Conservation (phyloP, 2,329 filamentous ascomycete genomes). For the Didymella arachidicola region DNA sequence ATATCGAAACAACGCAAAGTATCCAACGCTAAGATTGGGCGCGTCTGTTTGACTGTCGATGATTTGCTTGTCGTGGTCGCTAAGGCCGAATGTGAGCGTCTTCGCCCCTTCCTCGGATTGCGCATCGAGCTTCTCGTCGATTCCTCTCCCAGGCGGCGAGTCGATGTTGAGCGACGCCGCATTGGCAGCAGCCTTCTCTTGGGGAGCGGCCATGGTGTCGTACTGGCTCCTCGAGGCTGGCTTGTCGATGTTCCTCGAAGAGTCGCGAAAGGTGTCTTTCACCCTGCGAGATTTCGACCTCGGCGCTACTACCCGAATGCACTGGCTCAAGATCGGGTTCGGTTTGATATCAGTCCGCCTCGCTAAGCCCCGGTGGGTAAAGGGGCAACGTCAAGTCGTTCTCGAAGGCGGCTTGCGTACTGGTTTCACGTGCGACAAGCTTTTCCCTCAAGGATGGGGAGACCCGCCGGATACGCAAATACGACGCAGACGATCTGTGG, state of each 20-base stretch:
- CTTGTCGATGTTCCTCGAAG: constrained; percentile 11
- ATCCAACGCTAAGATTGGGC: constrained; percentile 54
- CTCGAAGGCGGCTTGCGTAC: constrained; percentile 14
- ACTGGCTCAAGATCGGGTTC: constrained; percentile 10
- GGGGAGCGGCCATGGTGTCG: constrained; percentile 18
- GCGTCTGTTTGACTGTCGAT: constrained; percentile 53
- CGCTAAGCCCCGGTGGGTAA: constrained; percentile 16
- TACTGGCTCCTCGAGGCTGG: constrained; percentile 13
- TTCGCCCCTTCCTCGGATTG: constrained; percentile 31
- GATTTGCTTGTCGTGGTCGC: constrained; percentile 45
- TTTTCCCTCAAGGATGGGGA: constrained; percentile 3
- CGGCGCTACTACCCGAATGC: constrained; percentile 16
- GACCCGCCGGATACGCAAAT: constrained; percentile 16
- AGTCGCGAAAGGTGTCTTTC: constrained; percentile 15
- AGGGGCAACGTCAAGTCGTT: constrained; percentile 15
- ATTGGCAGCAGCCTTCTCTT: constrained; percentile 19
- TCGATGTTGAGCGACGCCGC: constrained; percentile 12
- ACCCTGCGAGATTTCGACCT: constrained; percentile 19
- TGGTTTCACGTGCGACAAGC: constrained; percentile 17
- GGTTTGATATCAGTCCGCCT: constrained; percentile 15
- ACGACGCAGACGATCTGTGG: constrained; percentile 1
- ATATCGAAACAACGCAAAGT: constrained; percentile 58
- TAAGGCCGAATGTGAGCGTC: constrained; percentile 36
- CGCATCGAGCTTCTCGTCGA: constrained; percentile 38
- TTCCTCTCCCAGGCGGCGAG: constrained; percentile 18